phyloP scores from a whole-genome alignment of 768 basidiomycete genomes.

The Agrocybe pediades region DNA sequence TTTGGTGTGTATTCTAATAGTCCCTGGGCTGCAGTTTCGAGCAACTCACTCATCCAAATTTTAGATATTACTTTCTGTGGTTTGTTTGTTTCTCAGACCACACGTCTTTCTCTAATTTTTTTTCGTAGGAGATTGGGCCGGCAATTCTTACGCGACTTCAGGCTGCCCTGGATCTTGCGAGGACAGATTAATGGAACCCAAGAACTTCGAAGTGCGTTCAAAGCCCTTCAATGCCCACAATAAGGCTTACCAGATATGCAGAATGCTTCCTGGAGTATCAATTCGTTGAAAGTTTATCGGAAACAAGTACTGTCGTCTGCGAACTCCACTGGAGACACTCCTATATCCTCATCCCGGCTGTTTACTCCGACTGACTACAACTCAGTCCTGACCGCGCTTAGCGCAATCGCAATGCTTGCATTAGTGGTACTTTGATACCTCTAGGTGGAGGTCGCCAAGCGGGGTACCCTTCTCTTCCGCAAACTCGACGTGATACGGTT shows the following conservation, averaged over 20 bases:
- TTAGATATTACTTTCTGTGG: background rate
- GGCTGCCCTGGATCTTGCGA: slow-evolving; percentile 77
- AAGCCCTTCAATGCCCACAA: background rate
- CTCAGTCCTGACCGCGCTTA: too few species aligned
- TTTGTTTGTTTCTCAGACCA: background rate
- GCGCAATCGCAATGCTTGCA: too few species aligned
- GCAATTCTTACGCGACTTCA: slow-evolving; percentile 74
- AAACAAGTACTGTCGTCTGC: slow-evolving; percentile 45
- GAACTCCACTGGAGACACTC: background rate
- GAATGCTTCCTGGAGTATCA: slow-evolving; percentile 85
- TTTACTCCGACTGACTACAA: background rate
- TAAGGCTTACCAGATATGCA: slow-evolving; percentile 22
- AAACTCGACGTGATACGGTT: too few species aligned
- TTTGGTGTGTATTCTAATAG: slow-evolving; percentile 59
- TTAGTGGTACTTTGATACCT: too few species aligned
- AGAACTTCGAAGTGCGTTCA: slow-evolving; percentile 66
- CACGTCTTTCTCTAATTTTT: background rate
- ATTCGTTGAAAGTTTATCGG: slow-evolving; percentile 73
- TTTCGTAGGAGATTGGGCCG: slow-evolving; percentile 75
- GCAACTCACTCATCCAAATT: background rate
- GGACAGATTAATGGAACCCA: slow-evolving; percentile 62
- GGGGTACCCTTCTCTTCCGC: too few species aligned
- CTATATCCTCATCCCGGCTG: background rate
- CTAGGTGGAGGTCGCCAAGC: too few species aligned
- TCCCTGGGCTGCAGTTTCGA: background rate